Base-by-base conservation (phyloP, 257 asterid species). In the Solanum pinnatisectum region DNA sequence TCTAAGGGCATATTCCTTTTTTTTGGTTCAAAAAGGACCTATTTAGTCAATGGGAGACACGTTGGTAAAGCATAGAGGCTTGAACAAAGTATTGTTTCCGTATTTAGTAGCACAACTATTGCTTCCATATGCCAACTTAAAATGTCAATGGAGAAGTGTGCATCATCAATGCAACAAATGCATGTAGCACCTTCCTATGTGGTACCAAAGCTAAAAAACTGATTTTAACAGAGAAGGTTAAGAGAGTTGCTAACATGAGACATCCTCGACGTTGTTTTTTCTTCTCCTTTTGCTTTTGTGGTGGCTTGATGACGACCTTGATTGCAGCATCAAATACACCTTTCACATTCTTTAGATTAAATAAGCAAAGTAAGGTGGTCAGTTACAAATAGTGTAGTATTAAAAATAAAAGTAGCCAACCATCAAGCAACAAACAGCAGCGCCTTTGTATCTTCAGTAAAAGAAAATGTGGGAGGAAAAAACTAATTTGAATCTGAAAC, bases 291-390 rank as follows among this genome's bases (percentile, higher is more conserved):
- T 92, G 98, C 92, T 93, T 95, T 88, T 93, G 97, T 37, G 98
- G 98, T 82, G 98, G 98, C 94, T 96, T 94, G 93, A 95, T 93
- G 42, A 96, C 98, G 74, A 96, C 98, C 90, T 85, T 93, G 92
- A 96, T 95, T 63, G 98, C 96, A 87, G 98, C 98, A 91, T 96
- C 98, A 82, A 96, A 96, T 67, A 96, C 98, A 79, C 95, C 97
- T 93, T 96, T 96, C 86, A 96, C 98, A 87, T 95, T 96, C 96
- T 95, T 95, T 84, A 83, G 27, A 65, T 86, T 16, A 82, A 82
- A 49, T 49, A 30, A 12, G 85, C 42, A 82, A 82, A 10, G 44
- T 49, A 82, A 79, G 44, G 25, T 46, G 70, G 37, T 82, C 85
- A 82, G 70, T 49, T 30, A 82, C 32, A 49, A 82, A 18, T 82